Conservation (phyloP, 129 eudicot genomes). For the Artemisia annua region DNA sequence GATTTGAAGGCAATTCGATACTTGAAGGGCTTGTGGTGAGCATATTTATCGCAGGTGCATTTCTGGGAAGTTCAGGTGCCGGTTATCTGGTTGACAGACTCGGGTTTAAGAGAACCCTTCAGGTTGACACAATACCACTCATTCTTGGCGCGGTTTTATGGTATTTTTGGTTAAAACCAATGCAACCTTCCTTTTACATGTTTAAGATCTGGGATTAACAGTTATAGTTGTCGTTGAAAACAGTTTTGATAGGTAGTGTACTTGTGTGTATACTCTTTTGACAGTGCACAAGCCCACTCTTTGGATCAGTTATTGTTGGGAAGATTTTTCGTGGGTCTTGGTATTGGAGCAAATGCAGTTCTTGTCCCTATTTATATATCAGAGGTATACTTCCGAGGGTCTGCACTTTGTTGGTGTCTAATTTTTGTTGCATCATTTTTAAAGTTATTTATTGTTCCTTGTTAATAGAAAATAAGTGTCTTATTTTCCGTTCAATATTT, state of each 20-base stretch:
- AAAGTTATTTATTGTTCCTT: background rate
- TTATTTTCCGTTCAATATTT: too few relatives aligned
- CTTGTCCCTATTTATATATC: slow-evolving; percentile 91
- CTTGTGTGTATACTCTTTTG: slow-evolving; percentile 25
- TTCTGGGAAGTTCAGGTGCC: slow-evolving; percentile 80
- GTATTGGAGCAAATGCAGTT: slow-evolving; percentile 91
- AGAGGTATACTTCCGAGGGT: slow-evolving; percentile 53
- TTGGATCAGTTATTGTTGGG: slow-evolving; percentile 75
- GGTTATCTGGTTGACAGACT: slow-evolving; percentile 70
- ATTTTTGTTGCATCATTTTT: background rate
- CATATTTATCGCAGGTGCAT: slow-evolving; percentile 89
- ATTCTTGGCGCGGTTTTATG: slow-evolving; percentile 78
- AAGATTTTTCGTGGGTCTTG: slow-evolving; percentile 87
- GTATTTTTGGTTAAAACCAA: slow-evolving; percentile 32
- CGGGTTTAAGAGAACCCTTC: slow-evolving; percentile 81
- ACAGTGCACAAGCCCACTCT: slow-evolving; percentile 89
- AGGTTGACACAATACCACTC: slow-evolving; percentile 69
- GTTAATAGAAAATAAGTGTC: background rate
- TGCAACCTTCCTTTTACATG: slow-evolving; percentile 1
- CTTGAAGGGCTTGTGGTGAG: slow-evolving; percentile 91
- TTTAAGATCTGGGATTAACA: background rate
- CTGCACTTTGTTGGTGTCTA: slow-evolving; percentile 11
- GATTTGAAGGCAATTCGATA: slow-evolving; percentile 79
- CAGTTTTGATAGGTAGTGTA: slow-evolving; percentile 27
- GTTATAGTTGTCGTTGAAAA: slow-evolving; percentile 12